These are phyloP conservation scores for Globisporangium nunn DNA, from an alignment of 352 stramenopile species.

Conservation along the genomic window DNA sequence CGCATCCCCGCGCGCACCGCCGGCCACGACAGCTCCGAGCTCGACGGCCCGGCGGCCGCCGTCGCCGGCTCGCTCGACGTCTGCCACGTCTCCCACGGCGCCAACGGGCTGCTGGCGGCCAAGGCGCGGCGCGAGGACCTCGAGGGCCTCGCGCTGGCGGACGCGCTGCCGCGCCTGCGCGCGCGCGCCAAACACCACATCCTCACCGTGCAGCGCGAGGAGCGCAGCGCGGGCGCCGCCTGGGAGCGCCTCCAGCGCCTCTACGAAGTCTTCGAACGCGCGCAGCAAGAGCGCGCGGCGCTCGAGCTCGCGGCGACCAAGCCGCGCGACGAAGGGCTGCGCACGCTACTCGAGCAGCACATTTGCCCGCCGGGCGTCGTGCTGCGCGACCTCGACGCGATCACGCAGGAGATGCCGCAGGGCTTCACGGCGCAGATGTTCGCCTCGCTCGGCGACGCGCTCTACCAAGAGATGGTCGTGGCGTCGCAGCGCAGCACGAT, in stretches of 20 bases:
- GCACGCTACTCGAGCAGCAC: constrained; percentile 33
- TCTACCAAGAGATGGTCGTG: constrained; percentile 62
- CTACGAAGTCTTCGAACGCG: constrained; percentile 50
- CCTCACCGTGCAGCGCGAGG: constrained; percentile 28
- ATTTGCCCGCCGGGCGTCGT: constrained; percentile 30
- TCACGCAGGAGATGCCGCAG: constrained; percentile 43
- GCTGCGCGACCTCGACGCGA: constrained; percentile 43
- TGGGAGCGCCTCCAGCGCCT: constrained; percentile 52
- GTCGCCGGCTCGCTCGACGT: constrained; percentile 26
- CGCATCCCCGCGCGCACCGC: constrained; percentile 51
- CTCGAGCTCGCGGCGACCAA: constrained; percentile 13
- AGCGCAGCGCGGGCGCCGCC: constrained; percentile 39
- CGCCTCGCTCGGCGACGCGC: constrained; percentile 45
- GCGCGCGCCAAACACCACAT: constrained; percentile 19
- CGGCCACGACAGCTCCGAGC: constrained; percentile 39
- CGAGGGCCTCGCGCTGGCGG: constrained; percentile 7
- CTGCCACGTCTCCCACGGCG: constrained; percentile 28
- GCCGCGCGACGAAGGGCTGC: constrained; percentile 36
- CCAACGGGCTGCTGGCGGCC: constrained; percentile 20
- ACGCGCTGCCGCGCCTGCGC: constrained; percentile 7
- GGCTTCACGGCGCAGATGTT: constrained; percentile 75
- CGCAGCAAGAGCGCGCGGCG: constrained; percentile 22
- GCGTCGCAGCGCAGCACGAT: constrained; percentile 36
- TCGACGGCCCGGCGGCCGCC: constrained; percentile 20
- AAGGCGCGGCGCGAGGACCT: constrained; percentile 11